phyloP scores from a whole-genome alignment of 768 basidiomycete species.

The Serendipita indica region DNA sequence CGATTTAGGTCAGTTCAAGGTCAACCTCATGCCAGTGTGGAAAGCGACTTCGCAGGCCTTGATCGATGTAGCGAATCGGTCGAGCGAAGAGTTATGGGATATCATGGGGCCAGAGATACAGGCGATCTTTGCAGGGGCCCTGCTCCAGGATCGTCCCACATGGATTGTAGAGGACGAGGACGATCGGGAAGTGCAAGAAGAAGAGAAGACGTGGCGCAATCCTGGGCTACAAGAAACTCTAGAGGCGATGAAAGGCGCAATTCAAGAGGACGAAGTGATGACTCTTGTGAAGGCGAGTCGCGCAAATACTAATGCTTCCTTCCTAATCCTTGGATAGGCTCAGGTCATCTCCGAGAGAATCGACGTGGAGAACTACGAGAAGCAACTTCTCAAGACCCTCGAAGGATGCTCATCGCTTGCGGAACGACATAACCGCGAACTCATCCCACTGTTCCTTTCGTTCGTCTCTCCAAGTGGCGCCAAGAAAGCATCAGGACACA shows the following conservation, averaged over 20 bases:
- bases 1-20: slow-evolving; percentile 74
- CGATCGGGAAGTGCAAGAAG: slow-evolving; percentile 35
- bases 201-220: slow-evolving; percentile 64
- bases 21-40: slow-evolving; percentile 86
- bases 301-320: too few relatives aligned
- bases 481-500: slow-evolving; percentile 29
- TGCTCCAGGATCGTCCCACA: slow-evolving; percentile 13
- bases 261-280: not conserved
- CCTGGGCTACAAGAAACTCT: slow-evolving; percentile 47
- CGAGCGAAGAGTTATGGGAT: slow-evolving; percentile 58
- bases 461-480: slow-evolving; percentile 17
- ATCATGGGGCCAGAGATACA: slow-evolving; percentile 51
- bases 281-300: not conserved
- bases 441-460: slow-evolving; percentile 69
- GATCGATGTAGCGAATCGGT: slow-evolving; percentile 34
- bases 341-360: slow-evolving; percentile 38
- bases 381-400: slow-evolving; percentile 59
- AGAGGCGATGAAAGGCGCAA: not conserved
- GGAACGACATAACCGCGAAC: slow-evolving; percentile 76
- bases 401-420: slow-evolving; percentile 54
- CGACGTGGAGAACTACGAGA: slow-evolving; percentile 61
- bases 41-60: slow-evolving; percentile 61
- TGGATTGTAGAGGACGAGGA: slow-evolving; percentile 21
- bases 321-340: slow-evolving; percentile 16
- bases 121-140: slow-evolving; percentile 17